phyloP scores from a whole-genome alignment of 148 eudicot genomes.

The Spergularia marina region DNA sequence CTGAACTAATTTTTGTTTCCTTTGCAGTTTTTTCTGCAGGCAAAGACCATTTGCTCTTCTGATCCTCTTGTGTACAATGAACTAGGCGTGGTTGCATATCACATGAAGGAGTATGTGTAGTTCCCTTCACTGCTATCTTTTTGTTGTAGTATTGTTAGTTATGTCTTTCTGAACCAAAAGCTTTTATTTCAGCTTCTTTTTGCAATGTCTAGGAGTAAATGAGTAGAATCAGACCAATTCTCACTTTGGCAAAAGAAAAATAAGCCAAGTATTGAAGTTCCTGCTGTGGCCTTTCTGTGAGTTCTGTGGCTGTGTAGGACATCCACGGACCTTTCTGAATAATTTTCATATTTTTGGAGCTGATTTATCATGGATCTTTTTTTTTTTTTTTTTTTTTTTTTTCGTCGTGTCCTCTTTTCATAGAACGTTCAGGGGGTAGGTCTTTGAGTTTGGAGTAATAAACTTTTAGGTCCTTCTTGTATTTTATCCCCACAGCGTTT shows the following conservation, averaged over 20 bases:
- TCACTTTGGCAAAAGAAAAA: background rate
- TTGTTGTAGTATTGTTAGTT: background rate
- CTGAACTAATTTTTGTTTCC: slow-evolving; percentile 21
- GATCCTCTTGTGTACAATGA: slow-evolving; percentile 98
- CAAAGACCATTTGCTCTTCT: slow-evolving; percentile 70
- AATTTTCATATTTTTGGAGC: background rate
- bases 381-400: too few species aligned
- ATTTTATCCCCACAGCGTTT: background rate
- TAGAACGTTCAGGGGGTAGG: background rate
- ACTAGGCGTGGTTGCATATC: slow-evolving; percentile 94
- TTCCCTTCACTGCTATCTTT: background rate
- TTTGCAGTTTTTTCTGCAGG: slow-evolving; percentile 94
- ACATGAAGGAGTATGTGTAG: slow-evolving; percentile 84
- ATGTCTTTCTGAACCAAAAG: background rate
- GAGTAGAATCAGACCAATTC: background rate
- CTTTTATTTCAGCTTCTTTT: too few species aligned
- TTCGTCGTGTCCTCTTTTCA: background rate
- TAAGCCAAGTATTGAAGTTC: background rate
- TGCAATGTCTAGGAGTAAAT: background rate
- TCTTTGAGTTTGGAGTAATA: background rate
- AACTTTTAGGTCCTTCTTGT: background rate
- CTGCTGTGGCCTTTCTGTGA: background rate
- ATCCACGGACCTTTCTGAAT: background rate
- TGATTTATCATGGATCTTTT: too few species aligned
- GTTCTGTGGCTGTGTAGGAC: background rate